Conservation (phyloP, 1,284 basidiomycete species). For the Xerocomus nothofagi region DNA sequence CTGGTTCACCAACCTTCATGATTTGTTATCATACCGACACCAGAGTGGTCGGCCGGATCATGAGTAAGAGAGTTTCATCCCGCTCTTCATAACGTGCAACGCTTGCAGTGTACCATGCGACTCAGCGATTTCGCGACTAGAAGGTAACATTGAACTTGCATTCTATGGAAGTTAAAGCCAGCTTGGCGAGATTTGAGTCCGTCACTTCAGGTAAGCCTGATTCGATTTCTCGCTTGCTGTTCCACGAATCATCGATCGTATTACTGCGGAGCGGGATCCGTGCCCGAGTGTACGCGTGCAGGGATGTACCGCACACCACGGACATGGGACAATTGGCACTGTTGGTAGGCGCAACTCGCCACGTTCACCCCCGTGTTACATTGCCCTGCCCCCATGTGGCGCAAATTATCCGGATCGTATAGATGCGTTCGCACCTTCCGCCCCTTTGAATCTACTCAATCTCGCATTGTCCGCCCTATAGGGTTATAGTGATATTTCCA, state of each 20-base stretch:
- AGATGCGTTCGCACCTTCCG: conserved; percentile 2
- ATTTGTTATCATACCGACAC: not conserved
- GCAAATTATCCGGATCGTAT: conserved; percentile 4
- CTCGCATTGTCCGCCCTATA: conserved; percentile 26
- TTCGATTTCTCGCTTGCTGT: conserved; percentile 10
- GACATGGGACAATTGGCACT: conserved; percentile 5
- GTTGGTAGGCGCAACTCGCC: conserved; percentile 12
- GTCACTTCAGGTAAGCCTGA: conserved; percentile 1
- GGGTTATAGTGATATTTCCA: conserved; percentile 21
- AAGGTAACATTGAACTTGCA: conserved; percentile 10
- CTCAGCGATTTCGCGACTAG: not conserved
- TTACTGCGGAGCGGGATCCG: conserved; percentile 15
- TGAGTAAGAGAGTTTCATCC: not conserved
- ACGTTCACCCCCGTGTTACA: conserved; percentile 10
- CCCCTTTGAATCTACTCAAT: conserved; percentile 21
- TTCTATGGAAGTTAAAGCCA: conserved; percentile 14
- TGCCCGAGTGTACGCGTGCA: not conserved
- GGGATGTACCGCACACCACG: conserved; percentile 4
- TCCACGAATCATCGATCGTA: conserved; percentile 2
- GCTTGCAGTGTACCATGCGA: not conserved
- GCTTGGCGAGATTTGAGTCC: conserved; percentile 4
- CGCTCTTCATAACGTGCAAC: conserved; percentile 2
- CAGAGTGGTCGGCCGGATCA: conserved; percentile 25
- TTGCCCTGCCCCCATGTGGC: conserved; percentile 4
- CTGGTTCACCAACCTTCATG: not conserved